Evolutionary conservation across 202 grass and related monocot species (phyloP), one percentile per base, ranked within the genome.

Genomic region (Zoysia matrella): DNA sequence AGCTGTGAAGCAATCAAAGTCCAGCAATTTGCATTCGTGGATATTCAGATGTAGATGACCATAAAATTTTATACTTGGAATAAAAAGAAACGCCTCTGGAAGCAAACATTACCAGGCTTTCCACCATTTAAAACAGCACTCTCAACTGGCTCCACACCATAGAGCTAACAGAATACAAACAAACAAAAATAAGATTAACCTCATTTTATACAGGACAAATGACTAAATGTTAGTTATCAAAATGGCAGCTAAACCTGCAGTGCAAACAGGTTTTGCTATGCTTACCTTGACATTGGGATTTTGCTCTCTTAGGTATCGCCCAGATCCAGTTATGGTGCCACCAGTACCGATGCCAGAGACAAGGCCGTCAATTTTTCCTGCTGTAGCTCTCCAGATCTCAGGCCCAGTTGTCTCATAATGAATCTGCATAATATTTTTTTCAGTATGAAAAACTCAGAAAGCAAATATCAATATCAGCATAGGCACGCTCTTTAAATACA

Each of bases 341-440:
- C 94, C 94, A 41, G 94, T 97, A 58, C 94, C 94, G 15, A 97
- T 97, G 72, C 94, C 94, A 84, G 94, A 92, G 49, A 94, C 78
- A 56, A 97, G 61, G 52, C 73, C 89, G 85, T 97, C 89, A 69
- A 97, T 47, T 64, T 90, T 87, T 48, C 91, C 91, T 58, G 67
- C 88, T 57, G 94, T 94, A 61, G 74, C 71, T 72, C 87, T 89
- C 94, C 94, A 97, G 54, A 97, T 90, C 85, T 97, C 94, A 47
- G 94, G 94, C 22, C 94, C 94, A 3, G 94, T 97, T 80, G 94
- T 97, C 81, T 97, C 92, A 50, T 94, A 97, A 64, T 97, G 94
- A 80, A 97, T 87, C 94, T 97, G 82, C 41, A 90, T 48, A 3
- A 75, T 39, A 83, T 75, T 71, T 60, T 75, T 82, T 70, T 30